These are phyloP conservation scores for Avena atlantica DNA, from an alignment of 176 grass and related monocot species.

Conservation along the genomic window DNA sequence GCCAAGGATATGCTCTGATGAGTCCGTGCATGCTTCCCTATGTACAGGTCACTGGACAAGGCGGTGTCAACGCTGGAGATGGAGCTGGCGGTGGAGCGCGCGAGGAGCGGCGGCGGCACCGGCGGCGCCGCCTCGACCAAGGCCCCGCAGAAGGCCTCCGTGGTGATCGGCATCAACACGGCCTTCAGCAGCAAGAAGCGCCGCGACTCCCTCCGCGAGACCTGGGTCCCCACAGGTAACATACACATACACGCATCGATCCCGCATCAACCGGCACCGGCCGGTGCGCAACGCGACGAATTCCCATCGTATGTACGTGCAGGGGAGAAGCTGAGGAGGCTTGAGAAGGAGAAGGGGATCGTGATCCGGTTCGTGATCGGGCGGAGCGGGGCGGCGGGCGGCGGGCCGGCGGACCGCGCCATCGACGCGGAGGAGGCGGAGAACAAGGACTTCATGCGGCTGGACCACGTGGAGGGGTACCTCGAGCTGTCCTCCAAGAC, in stretches of 20 bases:
- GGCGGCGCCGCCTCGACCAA: constrained; percentile 5
- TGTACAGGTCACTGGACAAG: constrained; percentile 70
- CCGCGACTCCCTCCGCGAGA: constrained; percentile 83
- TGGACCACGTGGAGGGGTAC: constrained; percentile 92
- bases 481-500: constrained; percentile 92
- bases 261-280: background rate
- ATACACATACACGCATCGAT: background rate
- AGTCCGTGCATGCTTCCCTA: background rate
- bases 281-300: background rate
- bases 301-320: background rate
- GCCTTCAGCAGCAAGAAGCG: constrained; percentile 82
- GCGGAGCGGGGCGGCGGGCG: constrained; percentile 55
- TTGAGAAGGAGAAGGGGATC: constrained; percentile 88
- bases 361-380: constrained; percentile 97
- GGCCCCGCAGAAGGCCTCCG: constrained; percentile 73
- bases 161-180: constrained; percentile 90
- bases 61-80: constrained; percentile 78
- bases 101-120: constrained; percentile 32
- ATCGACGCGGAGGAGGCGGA: constrained; percentile 76
- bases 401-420: constrained; percentile 62
- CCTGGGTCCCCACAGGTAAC: constrained; percentile 79
- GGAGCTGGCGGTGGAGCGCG: constrained; percentile 66
- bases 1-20: background rate
- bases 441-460: constrained; percentile 75
- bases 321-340: constrained; percentile 71